Percentiles rank a stretch among this genome's conserved stretches.
These are phyloP conservation scores for Erodium trifolium DNA, from an alignment of 441 rosid genomes.

Conservation along the genomic window DNA sequence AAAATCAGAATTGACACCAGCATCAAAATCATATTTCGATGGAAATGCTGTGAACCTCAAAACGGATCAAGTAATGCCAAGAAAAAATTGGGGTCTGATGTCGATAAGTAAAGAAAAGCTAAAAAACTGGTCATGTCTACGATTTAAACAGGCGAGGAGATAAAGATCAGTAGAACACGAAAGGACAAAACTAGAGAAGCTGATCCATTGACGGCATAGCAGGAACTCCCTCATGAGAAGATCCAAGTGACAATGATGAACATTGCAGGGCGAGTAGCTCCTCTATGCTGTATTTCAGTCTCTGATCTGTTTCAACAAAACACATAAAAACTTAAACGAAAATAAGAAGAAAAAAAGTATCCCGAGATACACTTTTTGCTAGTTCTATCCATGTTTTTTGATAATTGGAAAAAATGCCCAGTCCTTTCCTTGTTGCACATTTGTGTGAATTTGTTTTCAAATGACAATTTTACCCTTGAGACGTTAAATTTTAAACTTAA, in stretches of 20 bases:
- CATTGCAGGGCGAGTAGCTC: conserved; percentile 48
- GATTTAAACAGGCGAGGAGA: neutral
- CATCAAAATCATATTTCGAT: too few relatives aligned
- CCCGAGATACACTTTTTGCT: too few relatives aligned
- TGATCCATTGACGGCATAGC: neutral
- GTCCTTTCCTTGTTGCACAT: too few relatives aligned
- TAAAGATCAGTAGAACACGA: neutral
- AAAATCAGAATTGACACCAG: too few relatives aligned
- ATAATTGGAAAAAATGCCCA: too few relatives aligned
- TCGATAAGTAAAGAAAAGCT: neutral
- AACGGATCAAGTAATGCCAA: too few relatives aligned
- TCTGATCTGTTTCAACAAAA: conserved; percentile 52
- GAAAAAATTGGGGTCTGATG: neutral
- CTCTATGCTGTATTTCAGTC: conserved; percentile 66
- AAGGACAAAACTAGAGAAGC: neutral
- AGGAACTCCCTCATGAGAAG: conserved; percentile 18
- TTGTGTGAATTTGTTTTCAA: too few relatives aligned
- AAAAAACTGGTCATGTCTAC: neutral
- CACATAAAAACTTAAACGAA: conserved; percentile 6
- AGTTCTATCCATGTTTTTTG: too few relatives aligned
- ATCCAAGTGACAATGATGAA: conserved; percentile 30
- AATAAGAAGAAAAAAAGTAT: neutral
- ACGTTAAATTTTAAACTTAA: too few relatives aligned
- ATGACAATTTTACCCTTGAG: too few relatives aligned
- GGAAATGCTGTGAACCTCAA: too few relatives aligned